Evolutionary conservation across 495 filamentous ascomycete genomes (phyloP), one percentile per base, ranked within the genome.

Genomic region (Symbiotaphrina buchneri): DNA sequence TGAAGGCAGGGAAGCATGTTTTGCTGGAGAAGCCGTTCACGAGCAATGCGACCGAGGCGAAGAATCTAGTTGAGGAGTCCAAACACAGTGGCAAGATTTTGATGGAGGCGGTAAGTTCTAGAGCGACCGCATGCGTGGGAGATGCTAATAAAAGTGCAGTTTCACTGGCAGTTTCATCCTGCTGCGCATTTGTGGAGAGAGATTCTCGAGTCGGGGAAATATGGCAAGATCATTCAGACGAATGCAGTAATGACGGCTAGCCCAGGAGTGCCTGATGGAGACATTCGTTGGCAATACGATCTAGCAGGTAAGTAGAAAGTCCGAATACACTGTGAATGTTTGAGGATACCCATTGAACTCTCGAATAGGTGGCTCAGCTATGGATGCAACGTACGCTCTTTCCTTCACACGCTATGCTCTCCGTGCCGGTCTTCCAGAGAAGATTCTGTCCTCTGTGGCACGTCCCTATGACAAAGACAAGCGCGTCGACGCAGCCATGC

Each of bases 41-140:
- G 5, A 48, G 51, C 2, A 63, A 56, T 28, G 44, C 42, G 1
- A 29, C 28, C 1, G 58, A 63, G 36, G 52, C 59, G 0, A 28
- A 35, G 1, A 39, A 37, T 7, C 44, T 62, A 0, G 56, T 56
- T 41, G 42, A 32, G 20, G 41, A 46, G n/a, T 44, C 29, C 25
- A 34, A 38, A 0, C 18, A 35, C 0, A 40, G 41, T 26, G 38
- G 31, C 4, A 42, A 34, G 1, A 54, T 75, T 6, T 39, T 74
- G 0, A 52, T 75, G 2, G 72, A 77, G 44, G 69, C 68, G 4
- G 56, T 67, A 27, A n/a, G n/a, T n/a, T n/a, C n/a, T n/a, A n/a
- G n/a, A n/a, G n/a, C n/a, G n/a, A n/a, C n/a, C n/a, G n/a, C n/a
- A n/a, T n/a, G n/a, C n/a, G n/a, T n/a, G n/a, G n/a, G n/a, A n/a